A percentile compares a stretch with the other conserved stretches of the same genome.
phyloP scores from a whole-genome alignment of 768 basidiomycete species.

The Leucosporidium yakuticum region DNA sequence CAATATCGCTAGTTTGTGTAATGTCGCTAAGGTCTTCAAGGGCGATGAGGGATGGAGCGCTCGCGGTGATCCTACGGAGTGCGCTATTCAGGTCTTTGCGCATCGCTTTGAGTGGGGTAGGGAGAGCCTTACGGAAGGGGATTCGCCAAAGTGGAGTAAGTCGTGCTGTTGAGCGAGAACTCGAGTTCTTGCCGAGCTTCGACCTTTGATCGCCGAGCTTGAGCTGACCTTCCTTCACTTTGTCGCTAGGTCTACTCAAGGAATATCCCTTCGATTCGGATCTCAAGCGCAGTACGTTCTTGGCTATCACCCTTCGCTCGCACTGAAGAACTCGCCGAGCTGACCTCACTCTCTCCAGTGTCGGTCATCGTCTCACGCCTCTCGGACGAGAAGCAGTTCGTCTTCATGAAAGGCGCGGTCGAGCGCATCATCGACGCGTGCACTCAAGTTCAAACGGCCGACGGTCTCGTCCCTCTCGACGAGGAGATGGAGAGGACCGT shows the following conservation, averaged over 20 bases:
- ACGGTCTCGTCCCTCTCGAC: conserved; percentile 35
- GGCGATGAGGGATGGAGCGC: conserved; percentile 45
- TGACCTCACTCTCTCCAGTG: conserved; percentile 36
- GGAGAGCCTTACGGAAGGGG: conserved; percentile 25
- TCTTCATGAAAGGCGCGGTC: conserved; percentile 41
- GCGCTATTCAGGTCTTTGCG: conserved; percentile 46
- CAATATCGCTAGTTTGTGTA: conserved; percentile 46
- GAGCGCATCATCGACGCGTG: conserved; percentile 52
- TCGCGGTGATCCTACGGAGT: conserved; percentile 49
- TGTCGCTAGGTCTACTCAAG: neutral
- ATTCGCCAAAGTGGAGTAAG: conserved; percentile 36
- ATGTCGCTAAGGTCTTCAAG: conserved; percentile 43
- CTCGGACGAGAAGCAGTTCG: conserved; percentile 20
- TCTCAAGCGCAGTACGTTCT: conserved; percentile 44
- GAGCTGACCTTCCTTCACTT: conserved; percentile 9
- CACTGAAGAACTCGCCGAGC: too few species aligned
- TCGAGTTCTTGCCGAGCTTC: too few species aligned
- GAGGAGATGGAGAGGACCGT: conserved; percentile 38
- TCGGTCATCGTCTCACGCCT: conserved; percentile 23
- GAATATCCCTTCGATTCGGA: conserved; percentile 46
- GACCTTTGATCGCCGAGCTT: too few species aligned
- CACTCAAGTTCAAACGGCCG: conserved; percentile 37
- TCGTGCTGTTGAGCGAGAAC: conserved; percentile 37
- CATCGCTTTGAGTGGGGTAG: conserved; percentile 21
- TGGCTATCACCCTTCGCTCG: too few species aligned